These are phyloP conservation scores for Metarhizium anisopliae DNA, from an alignment of 2,329 filamentous ascomycete species.

Conservation along the genomic window DNA sequence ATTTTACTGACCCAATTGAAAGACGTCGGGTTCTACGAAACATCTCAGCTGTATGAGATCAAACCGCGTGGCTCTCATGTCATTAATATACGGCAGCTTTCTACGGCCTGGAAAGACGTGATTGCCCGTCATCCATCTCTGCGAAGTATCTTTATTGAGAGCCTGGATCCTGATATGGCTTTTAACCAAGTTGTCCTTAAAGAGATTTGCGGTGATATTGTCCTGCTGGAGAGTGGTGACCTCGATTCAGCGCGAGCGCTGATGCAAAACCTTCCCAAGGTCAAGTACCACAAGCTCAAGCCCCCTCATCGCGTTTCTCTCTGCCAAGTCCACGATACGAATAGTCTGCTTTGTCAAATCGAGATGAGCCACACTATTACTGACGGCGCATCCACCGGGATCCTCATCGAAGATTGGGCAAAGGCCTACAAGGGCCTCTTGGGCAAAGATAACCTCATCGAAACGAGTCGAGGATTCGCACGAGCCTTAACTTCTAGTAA, in stretches of 20 bases:
- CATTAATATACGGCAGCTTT: conserved; percentile 3
- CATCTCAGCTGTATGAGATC: conserved; percentile 12
- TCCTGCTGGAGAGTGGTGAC: background rate
- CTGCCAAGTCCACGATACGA: background rate
- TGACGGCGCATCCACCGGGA: conserved; percentile 22
- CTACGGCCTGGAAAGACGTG: conserved; percentile 9
- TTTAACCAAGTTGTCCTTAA: conserved; percentile 7
- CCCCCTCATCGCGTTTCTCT: conserved; percentile 1
- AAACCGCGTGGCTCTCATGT: background rate
- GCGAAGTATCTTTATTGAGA: conserved; percentile 8
- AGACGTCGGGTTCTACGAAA: conserved; percentile 8
- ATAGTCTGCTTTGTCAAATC: conserved; percentile 15
- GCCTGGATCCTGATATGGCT: background rate
- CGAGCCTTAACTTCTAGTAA: conserved; percentile 1
- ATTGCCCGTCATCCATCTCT: conserved; percentile 7
- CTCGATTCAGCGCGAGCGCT: background rate
- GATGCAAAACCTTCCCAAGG: background rate
- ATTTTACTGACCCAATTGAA: conserved; percentile 24
- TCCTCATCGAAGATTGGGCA: conserved; percentile 6
- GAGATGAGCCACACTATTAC: conserved; percentile 27
- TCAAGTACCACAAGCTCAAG: conserved; percentile 1
- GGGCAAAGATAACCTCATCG: background rate
- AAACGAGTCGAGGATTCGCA: conserved; percentile 3
- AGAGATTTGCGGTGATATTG: background rate
- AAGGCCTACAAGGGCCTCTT: conserved; percentile 1